phyloP scores from a whole-genome alignment of 305 asterid genomes.

The Solanum chacoense region DNA sequence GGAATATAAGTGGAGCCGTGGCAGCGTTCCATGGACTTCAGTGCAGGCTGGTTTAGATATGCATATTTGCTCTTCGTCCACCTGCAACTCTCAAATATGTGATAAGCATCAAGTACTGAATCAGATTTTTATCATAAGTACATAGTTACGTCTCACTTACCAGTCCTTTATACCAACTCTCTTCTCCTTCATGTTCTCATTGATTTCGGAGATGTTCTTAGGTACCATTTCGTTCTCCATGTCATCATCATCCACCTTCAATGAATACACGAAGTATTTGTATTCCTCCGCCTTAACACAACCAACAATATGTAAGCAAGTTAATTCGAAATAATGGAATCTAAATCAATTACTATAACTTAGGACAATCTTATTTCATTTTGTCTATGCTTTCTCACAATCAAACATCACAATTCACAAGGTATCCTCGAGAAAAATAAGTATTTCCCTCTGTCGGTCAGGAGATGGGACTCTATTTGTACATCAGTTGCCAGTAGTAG shows the following conservation, averaged over 20 bases:
- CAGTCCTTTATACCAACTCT: slow-evolving; percentile 44
- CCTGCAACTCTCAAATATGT: slow-evolving; percentile 25
- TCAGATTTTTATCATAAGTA: background rate
- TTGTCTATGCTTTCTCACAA: background rate
- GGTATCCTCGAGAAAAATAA: background rate
- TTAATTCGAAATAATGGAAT: background rate
- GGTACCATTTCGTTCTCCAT: background rate
- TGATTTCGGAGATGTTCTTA: background rate
- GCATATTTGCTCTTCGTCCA: slow-evolving; percentile 68
- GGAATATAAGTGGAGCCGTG: slow-evolving; percentile 21
- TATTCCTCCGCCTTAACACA: slow-evolving; percentile 26
- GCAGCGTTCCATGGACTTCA: slow-evolving; percentile 8
- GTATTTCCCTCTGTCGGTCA: background rate
- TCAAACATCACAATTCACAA: background rate
- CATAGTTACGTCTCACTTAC: slow-evolving; percentile 8
- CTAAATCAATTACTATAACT: background rate
- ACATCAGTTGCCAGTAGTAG: background rate
- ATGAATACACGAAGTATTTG: slow-evolving; percentile 20
- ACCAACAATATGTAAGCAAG: background rate
- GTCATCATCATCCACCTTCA: slow-evolving; percentile 15
- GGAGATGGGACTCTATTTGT: background rate
- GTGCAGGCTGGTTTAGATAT: slow-evolving; percentile 41
- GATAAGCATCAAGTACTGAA: background rate
- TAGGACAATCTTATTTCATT: background rate
- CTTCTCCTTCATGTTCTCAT: slow-evolving; percentile 14